Evolutionary conservation across 164 flowering plant species (phyloP), one percentile per base, ranked within the genome.

Genomic region (Amborella trichopoda): DNA sequence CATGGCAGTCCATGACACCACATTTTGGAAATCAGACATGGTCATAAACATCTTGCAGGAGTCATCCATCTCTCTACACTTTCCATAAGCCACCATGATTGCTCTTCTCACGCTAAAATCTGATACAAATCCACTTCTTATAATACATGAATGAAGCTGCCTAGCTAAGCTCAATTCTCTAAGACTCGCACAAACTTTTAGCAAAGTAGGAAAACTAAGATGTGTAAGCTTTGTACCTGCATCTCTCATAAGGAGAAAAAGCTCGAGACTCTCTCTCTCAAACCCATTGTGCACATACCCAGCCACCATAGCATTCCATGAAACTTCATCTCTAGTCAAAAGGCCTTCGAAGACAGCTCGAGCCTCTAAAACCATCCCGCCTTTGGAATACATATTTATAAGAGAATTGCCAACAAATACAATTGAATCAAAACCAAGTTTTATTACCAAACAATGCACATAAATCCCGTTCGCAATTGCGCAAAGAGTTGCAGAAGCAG

Each of bases 1-100:
- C 70, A 87, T 75, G 24, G 96, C 89, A 1, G 98, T 91, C 94
- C 98, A 86, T 4, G 93, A 69, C 17, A 83, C 84, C 44, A 91
- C 96, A 59, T 63, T 78, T 42, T 48, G 72, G 55, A 37, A 20
- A 44, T 65, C 71, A 44, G 56, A 43, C 78, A 75, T 63, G 37
- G 43, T 45, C 6, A 53, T 53, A 54, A 90, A 90, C 60, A 79
- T 38, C 41, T 53, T 56, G 13, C 64, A 67, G 12, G 94, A 81
- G 53, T 65, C 78, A 54, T 73, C 76, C 76, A 78, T 75, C 57
- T 62, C 72, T 27, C 60, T 16, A 34, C 78, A 71, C 66, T 77
- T 86, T 42, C 62, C 64, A 27, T 80, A 90, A 40, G 85, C 75
- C 17, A 66, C 72, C 87, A 86, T 72, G 18, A 81, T 68, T 6